phyloP scores from a whole-genome alignment of 352 stramenopile species.

The Globisporangium solare region DNA sequence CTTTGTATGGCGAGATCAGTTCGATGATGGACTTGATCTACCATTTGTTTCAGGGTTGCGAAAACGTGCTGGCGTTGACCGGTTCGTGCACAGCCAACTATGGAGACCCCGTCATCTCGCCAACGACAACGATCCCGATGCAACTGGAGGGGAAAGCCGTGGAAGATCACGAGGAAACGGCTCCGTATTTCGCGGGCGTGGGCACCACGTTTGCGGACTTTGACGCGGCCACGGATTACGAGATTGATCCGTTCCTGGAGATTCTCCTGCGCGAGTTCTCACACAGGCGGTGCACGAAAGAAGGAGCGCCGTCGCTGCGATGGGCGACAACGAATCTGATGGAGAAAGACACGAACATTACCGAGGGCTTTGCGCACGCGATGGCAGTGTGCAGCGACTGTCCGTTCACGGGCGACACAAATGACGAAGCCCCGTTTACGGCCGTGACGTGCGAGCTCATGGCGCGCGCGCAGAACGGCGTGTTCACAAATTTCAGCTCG shows the following conservation, averaged over 20 bases:
- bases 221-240: constrained; percentile 44
- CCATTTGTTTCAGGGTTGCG: constrained; percentile 59
- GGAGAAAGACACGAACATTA: constrained; percentile 33
- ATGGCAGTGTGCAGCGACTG: constrained; percentile 50
- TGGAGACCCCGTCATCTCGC: constrained; percentile 14
- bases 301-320: constrained; percentile 24
- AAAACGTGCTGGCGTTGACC: constrained; percentile 30
- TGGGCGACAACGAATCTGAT: constrained; percentile 37
- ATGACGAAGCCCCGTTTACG: constrained; percentile 36
- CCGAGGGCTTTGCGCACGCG: constrained; percentile 39
- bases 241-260: constrained; percentile 52
- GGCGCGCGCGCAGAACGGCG: constrained; percentile 59
- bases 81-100: constrained; percentile 15
- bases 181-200: constrained; percentile 18
- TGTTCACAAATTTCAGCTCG: constrained; percentile 70
- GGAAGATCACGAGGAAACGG: constrained; percentile 16
- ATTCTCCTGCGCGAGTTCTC: constrained; percentile 53
- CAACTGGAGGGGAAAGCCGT: constrained; percentile 20
- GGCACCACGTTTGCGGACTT: constrained; percentile 29
- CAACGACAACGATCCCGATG: constrained; percentile 27
- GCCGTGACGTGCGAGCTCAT: constrained; percentile 67
- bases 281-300: constrained; percentile 28
- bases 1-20: constrained; percentile 10
- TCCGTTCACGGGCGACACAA: constrained; percentile 26
- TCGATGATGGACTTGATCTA: constrained; percentile 59